phyloP scores from a whole-genome alignment of 2,329 filamentous ascomycete species.

The Ilyonectria robusta region DNA sequence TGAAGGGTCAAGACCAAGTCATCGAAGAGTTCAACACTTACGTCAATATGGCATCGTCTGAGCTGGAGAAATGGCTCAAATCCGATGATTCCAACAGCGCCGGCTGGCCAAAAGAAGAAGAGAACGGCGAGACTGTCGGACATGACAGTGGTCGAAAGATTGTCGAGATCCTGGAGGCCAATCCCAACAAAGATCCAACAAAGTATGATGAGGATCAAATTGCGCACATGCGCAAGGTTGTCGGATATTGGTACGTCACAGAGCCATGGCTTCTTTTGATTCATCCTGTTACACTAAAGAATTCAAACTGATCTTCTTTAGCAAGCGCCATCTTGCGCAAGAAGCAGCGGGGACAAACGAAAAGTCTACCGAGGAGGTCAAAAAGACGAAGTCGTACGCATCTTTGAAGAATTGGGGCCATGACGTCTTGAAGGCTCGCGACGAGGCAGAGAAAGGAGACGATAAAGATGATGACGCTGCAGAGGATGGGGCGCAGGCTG shows the following conservation, averaged over 20 bases:
- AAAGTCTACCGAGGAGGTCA: conserved; percentile 60
- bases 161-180: conserved; percentile 73
- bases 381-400: conserved; percentile 66
- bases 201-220: conserved; percentile 70
- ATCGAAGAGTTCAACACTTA: conserved; percentile 74
- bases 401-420: conserved; percentile 76
- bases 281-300: neutral
- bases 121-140: conserved; percentile 72
- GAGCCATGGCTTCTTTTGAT: accelerated
- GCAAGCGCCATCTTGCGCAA: conserved; percentile 76
- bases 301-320: conserved; percentile 26
- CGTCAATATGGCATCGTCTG: conserved; percentile 75
- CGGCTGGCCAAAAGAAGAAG: conserved; percentile 71
- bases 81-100: conserved; percentile 69
- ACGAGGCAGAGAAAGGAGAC: conserved; percentile 33
- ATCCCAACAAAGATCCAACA: conserved; percentile 69
- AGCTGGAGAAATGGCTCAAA: conserved; percentile 74
- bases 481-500: conserved; percentile 1
- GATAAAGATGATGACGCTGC: conserved; percentile 46
- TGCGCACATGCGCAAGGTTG: conserved; percentile 74
- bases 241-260: conserved; percentile 67
- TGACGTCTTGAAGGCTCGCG: conserved; percentile 62
- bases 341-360: conserved; percentile 71
- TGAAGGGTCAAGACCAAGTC: conserved; percentile 49
- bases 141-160: conserved; percentile 76